Conservation (phyloP, 2,329 filamentous ascomycete genomes). For the Leptographium galeiforme region DNA sequence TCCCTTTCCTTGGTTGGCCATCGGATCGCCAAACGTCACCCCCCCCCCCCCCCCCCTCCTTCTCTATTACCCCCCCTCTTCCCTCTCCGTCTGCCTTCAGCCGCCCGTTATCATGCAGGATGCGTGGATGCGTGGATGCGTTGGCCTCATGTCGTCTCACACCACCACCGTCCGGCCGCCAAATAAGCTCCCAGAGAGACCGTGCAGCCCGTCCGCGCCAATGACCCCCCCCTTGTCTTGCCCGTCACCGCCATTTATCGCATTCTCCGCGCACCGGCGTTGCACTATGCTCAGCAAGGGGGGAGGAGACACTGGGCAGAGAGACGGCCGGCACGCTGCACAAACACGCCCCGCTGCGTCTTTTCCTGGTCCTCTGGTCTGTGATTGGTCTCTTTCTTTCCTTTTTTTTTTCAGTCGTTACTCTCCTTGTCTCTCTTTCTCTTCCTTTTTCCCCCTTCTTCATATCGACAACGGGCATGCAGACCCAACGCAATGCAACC, state of each 20-base stretch:
- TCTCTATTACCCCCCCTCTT: too few species aligned
- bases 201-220: background rate
- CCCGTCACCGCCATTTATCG: background rate
- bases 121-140: background rate
- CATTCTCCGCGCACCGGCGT: background rate
- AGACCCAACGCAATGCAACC: background rate
- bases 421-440: background rate
- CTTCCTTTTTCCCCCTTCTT: background rate
- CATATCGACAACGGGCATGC: background rate
- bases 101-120: background rate
- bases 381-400: too few species aligned
- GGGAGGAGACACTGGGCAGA: too few species aligned
- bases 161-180: background rate
- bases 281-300: too few species aligned
- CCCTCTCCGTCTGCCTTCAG: background rate
- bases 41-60: too few species aligned
- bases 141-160: background rate
- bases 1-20: too few species aligned
- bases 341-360: too few species aligned
- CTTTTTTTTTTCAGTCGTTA: too few species aligned
- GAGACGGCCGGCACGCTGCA: too few species aligned
- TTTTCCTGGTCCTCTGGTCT: too few species aligned
- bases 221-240: background rate
- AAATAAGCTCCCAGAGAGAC: background rate
- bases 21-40: too few species aligned